Evolutionary conservation across 805 yeast genomes (phyloP), one percentile per base, ranked within the genome.

Genomic region (Nakazawaea laoshanensis): DNA sequence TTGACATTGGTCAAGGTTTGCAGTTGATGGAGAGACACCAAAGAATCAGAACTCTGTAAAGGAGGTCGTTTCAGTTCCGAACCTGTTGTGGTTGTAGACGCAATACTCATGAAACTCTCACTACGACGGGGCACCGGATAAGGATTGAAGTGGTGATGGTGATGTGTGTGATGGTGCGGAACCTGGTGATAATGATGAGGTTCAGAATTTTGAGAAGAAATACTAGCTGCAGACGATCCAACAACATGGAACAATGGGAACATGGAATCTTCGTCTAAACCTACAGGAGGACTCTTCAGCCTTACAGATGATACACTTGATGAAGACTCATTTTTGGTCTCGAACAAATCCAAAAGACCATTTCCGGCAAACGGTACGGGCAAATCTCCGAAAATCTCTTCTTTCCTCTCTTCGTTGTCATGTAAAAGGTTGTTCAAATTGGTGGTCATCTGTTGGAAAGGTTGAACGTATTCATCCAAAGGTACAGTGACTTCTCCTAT

Each of bases 381-480:
- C 4, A 33, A 20, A 19, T 33, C 37, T 2, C n/a, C n/a, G 13
- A 33, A 33, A 13, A 33, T 24, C 7, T 19, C 29, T 5, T 28
- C 30, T 26, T 19, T 26, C 15, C 12, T 13, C 20, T 27, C 30
- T 18, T 27, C 30, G 21, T 20, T 24, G 17, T 18, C 27, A 29
- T 19, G n/a, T 18, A 56, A 26, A 11, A 56, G 44, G 20, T 48
- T 50, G 24, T 52, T 47, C 30, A 57, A 40, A 35, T 56, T 48
- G 8, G 42, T 45, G 33, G 53, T 55, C 61, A 56, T 57, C 17
- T 57, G 49, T 34, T 55, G 53, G 35, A 56, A 32, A 9, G 62
- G 62, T 19, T 53, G 56, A 12, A 57, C 53, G 34, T 52, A 57
- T 33, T 57, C 63, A 30, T 57, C 59, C 9, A 35, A 14, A 8